Evolutionary conservation across 2,329 filamentous ascomycete genomes (phyloP).

Genomic region (Xylaria sp.): DNA sequence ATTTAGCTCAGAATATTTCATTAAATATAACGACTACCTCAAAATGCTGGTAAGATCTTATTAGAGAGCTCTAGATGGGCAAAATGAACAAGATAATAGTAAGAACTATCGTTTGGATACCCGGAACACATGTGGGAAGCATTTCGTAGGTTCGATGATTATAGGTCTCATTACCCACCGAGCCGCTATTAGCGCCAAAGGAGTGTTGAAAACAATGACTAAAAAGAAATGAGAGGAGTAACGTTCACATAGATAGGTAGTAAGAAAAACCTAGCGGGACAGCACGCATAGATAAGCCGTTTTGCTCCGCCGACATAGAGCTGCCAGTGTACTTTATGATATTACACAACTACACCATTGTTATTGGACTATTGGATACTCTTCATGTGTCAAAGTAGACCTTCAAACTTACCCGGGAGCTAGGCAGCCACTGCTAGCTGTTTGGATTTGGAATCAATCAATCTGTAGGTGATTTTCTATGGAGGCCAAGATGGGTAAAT

Average conservation of each 20-base stretch:
- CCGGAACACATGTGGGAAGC: background rate
- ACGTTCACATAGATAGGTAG: too few relatives aligned
- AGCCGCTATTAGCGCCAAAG: too few relatives aligned
- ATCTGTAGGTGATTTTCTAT: too few relatives aligned
- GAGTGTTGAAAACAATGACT: too few relatives aligned
- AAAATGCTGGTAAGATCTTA: background rate
- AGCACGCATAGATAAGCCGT: background rate
- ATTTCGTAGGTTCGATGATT: background rate
- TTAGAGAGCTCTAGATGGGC: background rate
- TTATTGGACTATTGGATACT: background rate
- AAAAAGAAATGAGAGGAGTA: too few relatives aligned
- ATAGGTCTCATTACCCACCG: background rate
- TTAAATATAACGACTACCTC: background rate
- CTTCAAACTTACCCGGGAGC: too few relatives aligned
- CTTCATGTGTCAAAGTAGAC: too few relatives aligned
- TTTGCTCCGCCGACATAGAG: background rate
- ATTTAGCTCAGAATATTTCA: background rate
- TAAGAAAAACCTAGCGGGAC: background rate
- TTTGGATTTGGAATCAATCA: too few relatives aligned
- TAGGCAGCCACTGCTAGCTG: too few relatives aligned
- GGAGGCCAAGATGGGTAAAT: too few relatives aligned
- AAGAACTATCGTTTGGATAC: background rate
- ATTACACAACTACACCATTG: background rate
- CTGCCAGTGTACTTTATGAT: background rate
- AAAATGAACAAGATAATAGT: background rate